phyloP scores from a whole-genome alignment of 805 yeast genomes.

The Metschnikowia noctiluminum region DNA sequence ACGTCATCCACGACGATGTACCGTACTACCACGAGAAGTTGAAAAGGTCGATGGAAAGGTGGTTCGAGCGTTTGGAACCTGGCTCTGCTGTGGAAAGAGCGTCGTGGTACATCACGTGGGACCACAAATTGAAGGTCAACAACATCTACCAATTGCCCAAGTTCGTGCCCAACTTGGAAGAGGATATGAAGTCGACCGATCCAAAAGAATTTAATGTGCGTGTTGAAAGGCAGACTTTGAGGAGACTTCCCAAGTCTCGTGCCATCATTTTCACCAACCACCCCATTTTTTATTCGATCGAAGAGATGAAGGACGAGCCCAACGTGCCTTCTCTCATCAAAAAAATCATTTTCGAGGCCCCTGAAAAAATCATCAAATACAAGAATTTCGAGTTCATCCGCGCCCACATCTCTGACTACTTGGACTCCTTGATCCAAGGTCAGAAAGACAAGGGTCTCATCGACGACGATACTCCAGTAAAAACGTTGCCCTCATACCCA shows the following conservation, averaged over 20 bases:
- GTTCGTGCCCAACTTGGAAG: conserved; percentile 33
- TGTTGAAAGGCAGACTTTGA: conserved; percentile 69
- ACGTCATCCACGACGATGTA: conserved; percentile 62
- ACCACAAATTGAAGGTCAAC: conserved; percentile 55
- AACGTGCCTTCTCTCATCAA: conserved; percentile 71
- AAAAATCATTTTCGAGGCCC: conserved; percentile 63
- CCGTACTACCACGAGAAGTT: conserved; percentile 68
- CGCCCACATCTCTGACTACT: conserved; percentile 56
- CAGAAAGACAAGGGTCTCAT: conserved; percentile 59
- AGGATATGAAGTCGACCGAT: conserved; percentile 31
- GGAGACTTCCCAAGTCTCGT: conserved; percentile 59
- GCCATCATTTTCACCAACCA: conserved; percentile 75
- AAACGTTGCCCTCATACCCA: conserved; percentile 59
- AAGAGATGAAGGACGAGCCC: conserved; percentile 76
- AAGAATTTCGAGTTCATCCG: conserved; percentile 58
- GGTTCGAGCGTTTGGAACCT: conserved; percentile 62
- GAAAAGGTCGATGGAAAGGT: conserved; percentile 67
- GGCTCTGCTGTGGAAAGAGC: conserved; percentile 69
- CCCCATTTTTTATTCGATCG: conserved; percentile 74
- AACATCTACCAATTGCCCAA: conserved; percentile 55
- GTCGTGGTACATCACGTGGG: conserved; percentile 75
- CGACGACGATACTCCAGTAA: conserved; percentile 51
- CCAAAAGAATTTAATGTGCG: conserved; percentile 61
- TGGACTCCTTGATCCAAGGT: conserved; percentile 54
- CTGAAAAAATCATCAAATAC: conserved; percentile 61